A percentile compares a stretch with the other conserved stretches of the same genome.
phyloP scores from a whole-genome alignment of 805 yeast genomes.

The Nakazawaea siamensis region DNA sequence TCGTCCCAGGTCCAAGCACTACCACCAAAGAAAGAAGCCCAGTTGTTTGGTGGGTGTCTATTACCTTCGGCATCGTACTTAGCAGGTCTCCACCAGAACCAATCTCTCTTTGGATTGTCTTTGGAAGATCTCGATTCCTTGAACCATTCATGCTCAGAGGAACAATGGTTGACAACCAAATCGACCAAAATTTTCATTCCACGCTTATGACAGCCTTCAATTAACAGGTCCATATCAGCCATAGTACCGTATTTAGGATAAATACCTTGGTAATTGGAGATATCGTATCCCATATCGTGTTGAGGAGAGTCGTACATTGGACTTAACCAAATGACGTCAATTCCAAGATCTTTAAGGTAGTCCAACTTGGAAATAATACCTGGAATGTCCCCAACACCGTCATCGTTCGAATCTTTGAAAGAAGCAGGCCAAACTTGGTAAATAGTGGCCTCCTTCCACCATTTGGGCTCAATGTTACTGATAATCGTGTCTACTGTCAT shows the following conservation, averaged over 20 bases:
- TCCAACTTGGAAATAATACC: conserved; percentile 46
- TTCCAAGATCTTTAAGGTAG: conserved; percentile 40
- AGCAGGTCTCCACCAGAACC: conserved; percentile 53
- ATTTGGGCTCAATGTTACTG: conserved; percentile 13
- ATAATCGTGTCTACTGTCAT: conserved; percentile 1
- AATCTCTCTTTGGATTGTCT: conserved; percentile 48
- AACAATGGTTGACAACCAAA: conserved; percentile 52
- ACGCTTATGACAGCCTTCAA: conserved; percentile 36
- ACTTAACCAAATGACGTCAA: conserved; percentile 47
- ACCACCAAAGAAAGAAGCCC: conserved; percentile 45
- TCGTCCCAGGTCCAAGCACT: conserved; percentile 54
- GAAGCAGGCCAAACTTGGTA: conserved; percentile 59
- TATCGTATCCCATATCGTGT: conserved; percentile 58
- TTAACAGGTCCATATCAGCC: conserved; percentile 41
- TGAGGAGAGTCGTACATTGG: conserved; percentile 54
- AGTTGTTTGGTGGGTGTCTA: conserved; percentile 49
- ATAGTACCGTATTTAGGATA: conserved; percentile 46
- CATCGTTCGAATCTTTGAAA: conserved; percentile 49
- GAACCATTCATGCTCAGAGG: conserved; percentile 50
- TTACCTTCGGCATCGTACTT: conserved; percentile 37
- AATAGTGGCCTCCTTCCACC: conserved; percentile 53
- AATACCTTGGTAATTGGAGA: conserved; percentile 43
- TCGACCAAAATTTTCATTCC: conserved; percentile 47
- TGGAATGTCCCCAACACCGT: conserved; percentile 50
- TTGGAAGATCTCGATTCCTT: conserved; percentile 43